A percentile compares a stretch with the other conserved stretches of the same genome.
Evolutionary conservation across 495 filamentous ascomycete species (phyloP).

Genomic region (Tuber indicum): DNA sequence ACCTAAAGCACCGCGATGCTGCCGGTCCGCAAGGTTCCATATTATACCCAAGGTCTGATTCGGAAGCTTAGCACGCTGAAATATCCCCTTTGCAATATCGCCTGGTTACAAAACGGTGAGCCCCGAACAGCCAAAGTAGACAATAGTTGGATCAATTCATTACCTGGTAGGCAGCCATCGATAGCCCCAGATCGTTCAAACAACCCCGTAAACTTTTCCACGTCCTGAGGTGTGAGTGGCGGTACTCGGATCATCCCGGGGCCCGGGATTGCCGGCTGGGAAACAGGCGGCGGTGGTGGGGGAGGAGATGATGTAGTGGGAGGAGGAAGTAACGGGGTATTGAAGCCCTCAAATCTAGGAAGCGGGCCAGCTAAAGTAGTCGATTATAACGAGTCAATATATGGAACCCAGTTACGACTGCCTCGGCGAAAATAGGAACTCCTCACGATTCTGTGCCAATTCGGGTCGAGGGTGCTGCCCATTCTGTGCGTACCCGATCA

Average conservation of each 20-base stretch:
- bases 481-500: conserved; percentile 93
- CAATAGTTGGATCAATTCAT: not conserved
- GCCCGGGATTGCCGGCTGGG: conserved; percentile 61
- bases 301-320: conserved; percentile 46
- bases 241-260: conserved; percentile 70
- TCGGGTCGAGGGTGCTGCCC: conserved; percentile 72
- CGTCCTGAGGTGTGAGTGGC: conserved; percentile 80
- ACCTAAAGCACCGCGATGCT: conserved; percentile 82
- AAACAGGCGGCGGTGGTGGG: conserved; percentile 49
- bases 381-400: conserved; percentile 3
- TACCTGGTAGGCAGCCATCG: conserved; percentile 74
- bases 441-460: conserved; percentile 60
- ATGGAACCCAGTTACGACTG: not conserved
- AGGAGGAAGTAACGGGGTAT: conserved; percentile 42
- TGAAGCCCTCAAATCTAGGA: conserved; percentile 79
- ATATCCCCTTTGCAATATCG: conserved; percentile 85
- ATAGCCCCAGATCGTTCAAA: conserved; percentile 81
- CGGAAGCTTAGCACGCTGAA: conserved; percentile 81
- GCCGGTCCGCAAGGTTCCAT: conserved; percentile 89
- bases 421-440: not conserved
- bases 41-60: conserved; percentile 87
- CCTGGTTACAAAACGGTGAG: conserved; percentile 44
- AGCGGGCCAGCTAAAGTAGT: conserved; percentile 69
- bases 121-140: not conserved
- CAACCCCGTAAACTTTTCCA: conserved; percentile 71